Evolutionary conservation across 176 grass and related monocot genomes (phyloP), one percentile per base, ranked within the genome.

Genomic region (Bonia amplexicaulis): DNA sequence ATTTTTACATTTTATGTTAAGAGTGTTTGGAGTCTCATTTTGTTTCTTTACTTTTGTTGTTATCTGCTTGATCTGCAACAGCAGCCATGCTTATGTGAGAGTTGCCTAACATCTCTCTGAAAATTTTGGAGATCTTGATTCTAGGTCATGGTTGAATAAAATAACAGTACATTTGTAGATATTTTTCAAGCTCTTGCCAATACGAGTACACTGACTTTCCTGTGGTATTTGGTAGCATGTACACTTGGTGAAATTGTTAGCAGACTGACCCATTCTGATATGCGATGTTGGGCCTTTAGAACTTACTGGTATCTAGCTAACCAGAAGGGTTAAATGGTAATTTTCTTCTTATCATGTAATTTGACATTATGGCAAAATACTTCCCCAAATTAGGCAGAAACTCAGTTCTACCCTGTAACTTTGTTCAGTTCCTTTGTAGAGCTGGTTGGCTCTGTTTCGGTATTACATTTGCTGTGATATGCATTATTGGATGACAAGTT

Each of bases 321-420:
- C 66, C 14, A 46, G 33, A 71, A 71, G 23, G 15, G 4, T 60
- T 71, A 59, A 71, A 29, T 71, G 37, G 6, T 45, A 60, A 14
- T 40, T 54, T 60, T 58, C 29, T 67, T 52, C 35, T 39, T 52
- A 52, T 80, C 26, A 12, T 71, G 37, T 44, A 29, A 29, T 70
- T 82, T 71, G 49, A 58, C 15, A 72, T 81, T 14, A 55, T 71
- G 55, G 80, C 23, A 47, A 71, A 59, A 31, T 82, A 19, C 35
- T 57, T 15, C 13, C 31, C 15, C 66, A 55, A 69, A 70, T 27
- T 69, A 44, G 14, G 65, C 35, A 61, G 10, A 61, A 82, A 72
- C 19, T 35, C 1, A 12, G 52, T 60, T 82, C 31, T 82, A 60
- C 35, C 33, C 49, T 81, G 65, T 81, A 69, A 77, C n/a, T 53